Base-by-base conservation (phyloP, 208 protist species). In the Phytomonas sp. region DNA sequence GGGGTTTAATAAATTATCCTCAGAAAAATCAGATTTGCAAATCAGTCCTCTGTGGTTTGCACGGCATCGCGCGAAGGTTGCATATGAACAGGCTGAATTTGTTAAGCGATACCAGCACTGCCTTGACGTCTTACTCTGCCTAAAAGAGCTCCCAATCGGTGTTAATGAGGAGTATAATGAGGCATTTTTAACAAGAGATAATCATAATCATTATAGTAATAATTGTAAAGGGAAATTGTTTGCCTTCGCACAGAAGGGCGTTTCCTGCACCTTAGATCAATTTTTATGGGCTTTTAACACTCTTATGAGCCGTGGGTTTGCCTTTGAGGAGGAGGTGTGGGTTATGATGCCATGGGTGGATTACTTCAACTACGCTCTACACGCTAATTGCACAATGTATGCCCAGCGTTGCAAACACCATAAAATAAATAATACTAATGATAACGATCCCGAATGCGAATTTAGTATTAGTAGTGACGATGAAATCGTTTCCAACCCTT, bases 321-420 rank as follows among this genome's bases (percentile, higher is more conserved):
- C 78, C 32, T 94, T 86, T 62, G 69, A 82, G n/a, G 69, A 85
- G 45, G 89, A 92, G 45, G 81, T 91, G n/a, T 97, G 92, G 92
- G 87, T 80, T 26, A 78, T 97, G 82, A 97, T 97, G 74, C 92
- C 92, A 32, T 97, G 76, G 70, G 86, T 94, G 29, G 92, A 97
- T 75, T 97, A 97, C 80, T 95, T 97, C 79, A 97, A 97, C 80
- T 94, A 97, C 75, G 79, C 82, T 2, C 66, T 90, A 32, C 59
- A 77, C 14, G 77, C 83, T 8, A 95, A 94, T 72, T 81, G 76
- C 64, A 87, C 78, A 36, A 93, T 94, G 84, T 75, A 60, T 32
- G 59, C 49, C 7, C 61, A 77, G 52, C 68, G 66, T 30, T 62
- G 78, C 45, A 69, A 66, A 29, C 36, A 67, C 14, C 60, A 23